Conservation (phyloP, 2,329 filamentous ascomycete species). For the Phoma sp. region DNA sequence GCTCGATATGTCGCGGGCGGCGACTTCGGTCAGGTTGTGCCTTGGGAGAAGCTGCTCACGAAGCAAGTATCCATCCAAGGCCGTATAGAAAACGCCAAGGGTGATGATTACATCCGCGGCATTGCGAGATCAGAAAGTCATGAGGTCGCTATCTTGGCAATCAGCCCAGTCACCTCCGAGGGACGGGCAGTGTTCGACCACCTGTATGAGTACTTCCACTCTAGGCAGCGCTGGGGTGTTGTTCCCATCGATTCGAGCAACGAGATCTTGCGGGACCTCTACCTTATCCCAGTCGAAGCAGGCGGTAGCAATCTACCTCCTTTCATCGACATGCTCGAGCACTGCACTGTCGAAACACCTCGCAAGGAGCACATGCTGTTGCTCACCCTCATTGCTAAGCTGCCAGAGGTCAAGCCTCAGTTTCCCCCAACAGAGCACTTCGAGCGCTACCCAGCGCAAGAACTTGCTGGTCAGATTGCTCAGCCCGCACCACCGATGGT, state of each 20-base stretch:
- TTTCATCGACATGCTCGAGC: conserved; percentile 87
- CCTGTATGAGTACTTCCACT: conserved; percentile 87
- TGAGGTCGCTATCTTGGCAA: conserved; percentile 81
- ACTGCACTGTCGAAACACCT: conserved; percentile 77
- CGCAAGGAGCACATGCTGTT: conserved; percentile 80
- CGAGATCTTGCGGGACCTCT: conserved; percentile 85
- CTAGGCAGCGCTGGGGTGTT: conserved; percentile 85
- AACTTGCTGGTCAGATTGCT: conserved; percentile 22
- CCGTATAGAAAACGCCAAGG: conserved; percentile 81
- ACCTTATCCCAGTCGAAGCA: conserved; percentile 83
- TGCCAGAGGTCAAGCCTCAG: conserved; percentile 44
- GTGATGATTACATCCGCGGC: conserved; percentile 89
- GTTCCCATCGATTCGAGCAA: conserved; percentile 66
- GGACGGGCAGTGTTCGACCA: conserved; percentile 70
- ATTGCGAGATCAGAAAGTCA: conserved; percentile 82
- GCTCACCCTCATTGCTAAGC: conserved; percentile 78
- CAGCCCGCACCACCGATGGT: conserved; percentile 28
- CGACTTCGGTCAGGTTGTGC: conserved; percentile 70
- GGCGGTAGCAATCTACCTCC: conserved; percentile 75
- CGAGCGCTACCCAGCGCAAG: conserved; percentile 30
- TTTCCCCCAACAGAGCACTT: conserved; percentile 34
- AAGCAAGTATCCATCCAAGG: conserved; percentile 74
- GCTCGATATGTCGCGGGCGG: conserved; percentile 86
- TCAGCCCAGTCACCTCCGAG: conserved; percentile 68
- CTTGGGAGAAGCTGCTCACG: conserved; percentile 81